These are phyloP conservation scores for Juglanconis sp. DNA, from an alignment of 2,329 filamentous ascomycete genomes.

Conservation along the genomic window DNA sequence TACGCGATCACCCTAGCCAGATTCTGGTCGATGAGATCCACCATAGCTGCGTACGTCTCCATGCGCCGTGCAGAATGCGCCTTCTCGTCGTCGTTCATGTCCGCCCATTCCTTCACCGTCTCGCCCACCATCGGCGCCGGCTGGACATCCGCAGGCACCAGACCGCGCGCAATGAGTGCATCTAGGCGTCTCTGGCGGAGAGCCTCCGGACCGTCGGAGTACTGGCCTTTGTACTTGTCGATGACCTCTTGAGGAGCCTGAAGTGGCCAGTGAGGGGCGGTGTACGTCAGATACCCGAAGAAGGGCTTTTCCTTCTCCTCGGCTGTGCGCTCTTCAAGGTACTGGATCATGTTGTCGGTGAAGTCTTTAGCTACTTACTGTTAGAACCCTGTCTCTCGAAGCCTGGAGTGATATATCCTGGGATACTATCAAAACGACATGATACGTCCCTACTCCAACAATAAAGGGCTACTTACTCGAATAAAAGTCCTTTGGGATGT, in stretches of 20 bases:
- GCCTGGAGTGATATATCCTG: too few species aligned
- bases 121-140: slow-evolving; percentile 48
- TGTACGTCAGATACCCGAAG: slow-evolving; percentile 60
- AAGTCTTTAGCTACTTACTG: slow-evolving; percentile 38
- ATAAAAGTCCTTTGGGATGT: slow-evolving; percentile 49
- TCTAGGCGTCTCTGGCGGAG: slow-evolving; percentile 51
- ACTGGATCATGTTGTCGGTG: slow-evolving; percentile 48
- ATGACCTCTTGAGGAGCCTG: slow-evolving; percentile 54
- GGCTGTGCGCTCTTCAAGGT: slow-evolving; percentile 44
- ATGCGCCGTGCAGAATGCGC: slow-evolving; percentile 49
- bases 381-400: slow-evolving; percentile 18
- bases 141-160: slow-evolving; percentile 48
- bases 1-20: slow-evolving; percentile 59
- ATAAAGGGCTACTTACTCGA: slow-evolving; percentile 25
- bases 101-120: slow-evolving; percentile 44
- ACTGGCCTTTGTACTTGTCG: slow-evolving; percentile 55
- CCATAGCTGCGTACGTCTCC: slow-evolving; percentile 63
- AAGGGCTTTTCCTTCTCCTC: slow-evolving; percentile 42
- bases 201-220: slow-evolving; percentile 57
- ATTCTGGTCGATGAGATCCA: slow-evolving; percentile 58
- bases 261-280: slow-evolving; percentile 61
- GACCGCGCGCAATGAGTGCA: slow-evolving; percentile 53
- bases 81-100: slow-evolving; percentile 42
- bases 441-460: too few species aligned
- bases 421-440: too few species aligned